Evolutionary conservation across 768 basidiomycete species (phyloP).

Genomic region (Nidularia pulvinata): DNA sequence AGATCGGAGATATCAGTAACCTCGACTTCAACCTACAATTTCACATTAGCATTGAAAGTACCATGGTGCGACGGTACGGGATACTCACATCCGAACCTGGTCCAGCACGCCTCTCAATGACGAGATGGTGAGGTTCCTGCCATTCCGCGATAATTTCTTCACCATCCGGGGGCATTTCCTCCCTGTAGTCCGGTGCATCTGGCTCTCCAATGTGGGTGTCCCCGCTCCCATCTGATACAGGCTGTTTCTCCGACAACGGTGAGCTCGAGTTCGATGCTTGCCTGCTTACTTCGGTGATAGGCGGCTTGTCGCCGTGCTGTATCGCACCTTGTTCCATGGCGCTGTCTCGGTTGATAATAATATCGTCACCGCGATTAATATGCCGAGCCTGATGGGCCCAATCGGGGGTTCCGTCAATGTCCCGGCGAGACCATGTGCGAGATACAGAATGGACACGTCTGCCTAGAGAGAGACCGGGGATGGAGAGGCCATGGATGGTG

Average conservation of each 20-base stretch:
- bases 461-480: conserved; percentile 93
- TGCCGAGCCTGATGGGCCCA: conserved; percentile 82
- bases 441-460: conserved; percentile 89
- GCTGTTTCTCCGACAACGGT: background rate
- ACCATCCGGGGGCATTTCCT: conserved; percentile 14
- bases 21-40: conserved; percentile 53
- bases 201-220: conserved; percentile 1
- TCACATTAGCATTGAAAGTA: background rate
- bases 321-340: conserved; percentile 40
- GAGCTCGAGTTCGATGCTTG: background rate
- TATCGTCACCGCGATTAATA: conserved; percentile 70
- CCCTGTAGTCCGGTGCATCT: conserved; percentile 8
- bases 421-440: conserved; percentile 82
- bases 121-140: conserved; percentile 19
- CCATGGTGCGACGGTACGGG: background rate
- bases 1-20: conserved; percentile 16
- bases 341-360: conserved; percentile 84
- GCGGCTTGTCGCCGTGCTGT: conserved; percentile 8
- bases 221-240: conserved; percentile 5
- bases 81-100: conserved; percentile 26
- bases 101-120: conserved; percentile 19
- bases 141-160: conserved; percentile 17
- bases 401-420: conserved; percentile 59
- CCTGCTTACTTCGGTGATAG: background rate
- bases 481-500: conserved; percentile 86